A percentile compares a stretch with the other conserved stretches of the same genome.
These are phyloP conservation scores for Spiraea crenata DNA, from an alignment of 331 rosid genomes.

Conservation along the genomic window DNA sequence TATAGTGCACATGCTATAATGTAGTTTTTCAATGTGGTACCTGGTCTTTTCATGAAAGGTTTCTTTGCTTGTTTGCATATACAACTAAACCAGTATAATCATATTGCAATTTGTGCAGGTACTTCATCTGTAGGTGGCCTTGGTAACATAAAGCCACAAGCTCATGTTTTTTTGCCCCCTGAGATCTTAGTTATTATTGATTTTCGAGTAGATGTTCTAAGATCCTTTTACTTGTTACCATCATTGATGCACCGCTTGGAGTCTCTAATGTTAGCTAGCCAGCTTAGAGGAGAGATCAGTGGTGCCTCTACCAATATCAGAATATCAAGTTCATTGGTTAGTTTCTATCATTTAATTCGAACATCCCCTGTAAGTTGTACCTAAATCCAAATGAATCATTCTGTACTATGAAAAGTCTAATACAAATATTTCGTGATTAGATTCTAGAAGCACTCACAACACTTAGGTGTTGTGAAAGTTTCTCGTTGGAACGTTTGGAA, in stretches of 20 bases:
- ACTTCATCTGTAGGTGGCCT: slow-evolving; percentile 31
- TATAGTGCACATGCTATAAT: too few species aligned
- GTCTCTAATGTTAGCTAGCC: slow-evolving; percentile 77
- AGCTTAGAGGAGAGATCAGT: slow-evolving; percentile 71
- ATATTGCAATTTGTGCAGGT: slow-evolving; percentile 31
- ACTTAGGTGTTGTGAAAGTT: slow-evolving; percentile 63
- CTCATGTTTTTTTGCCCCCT: slow-evolving; percentile 77
- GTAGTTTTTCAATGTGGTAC: too few species aligned
- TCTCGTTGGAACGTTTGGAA: slow-evolving; percentile 86
- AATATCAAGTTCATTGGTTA: slow-evolving; percentile 68
- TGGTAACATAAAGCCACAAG: slow-evolving; percentile 43
- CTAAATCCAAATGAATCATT: background rate
- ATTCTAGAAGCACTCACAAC: slow-evolving; percentile 87
- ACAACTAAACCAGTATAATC: too few species aligned
- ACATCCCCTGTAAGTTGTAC: background rate
- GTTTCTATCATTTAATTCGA: slow-evolving; percentile 24
- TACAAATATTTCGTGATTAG: slow-evolving; percentile 31
- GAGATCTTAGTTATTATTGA: slow-evolving; percentile 65
- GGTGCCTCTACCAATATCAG: slow-evolving; percentile 31
- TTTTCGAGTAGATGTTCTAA: slow-evolving; percentile 54
- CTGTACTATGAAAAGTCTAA: background rate
- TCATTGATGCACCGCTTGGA: slow-evolving; percentile 82
- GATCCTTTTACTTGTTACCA: slow-evolving; percentile 74
- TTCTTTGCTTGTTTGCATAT: background rate
- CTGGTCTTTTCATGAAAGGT: background rate